Base-by-base conservation (phyloP, 495 filamentous ascomycete genomes). In the Evernia prunastri region DNA sequence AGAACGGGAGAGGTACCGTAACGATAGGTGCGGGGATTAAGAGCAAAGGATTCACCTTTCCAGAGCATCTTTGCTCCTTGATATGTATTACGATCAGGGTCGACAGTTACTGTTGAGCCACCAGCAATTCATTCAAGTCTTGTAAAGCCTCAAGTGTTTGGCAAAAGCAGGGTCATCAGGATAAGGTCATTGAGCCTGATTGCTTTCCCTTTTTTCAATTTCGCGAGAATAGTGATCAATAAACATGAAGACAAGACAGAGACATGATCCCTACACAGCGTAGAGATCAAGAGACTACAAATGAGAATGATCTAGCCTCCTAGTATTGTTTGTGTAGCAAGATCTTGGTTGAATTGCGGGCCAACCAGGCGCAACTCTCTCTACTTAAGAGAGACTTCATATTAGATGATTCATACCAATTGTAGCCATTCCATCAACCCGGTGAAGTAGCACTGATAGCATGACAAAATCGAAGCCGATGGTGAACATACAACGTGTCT, bases 151-250 rank as follows among this genome's bases (percentile, higher is more conserved):
- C 89, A 97, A 33, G 96, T 79, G 78, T 70, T 88, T 81, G 5
- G 92, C 88, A 70, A 96, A 96, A 12, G 59, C 71, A 35, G 80
- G 72, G 76, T 97, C 93, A 40, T 90, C 79, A 47, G 90, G 72
- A 89, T 94, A 36, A 93, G 86, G 71, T 97, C 93, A 72, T 97
- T 97, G 49, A 96, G 89, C 25, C 93, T 81, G 35, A 92, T 75
- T 1, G 93, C 93, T 49, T 95, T 86, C 53, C 90, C 92, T 67
- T 84, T 86, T 77, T 92, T 95, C 10, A 92, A 92, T 57, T 86
- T 86, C 0, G 86, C 88, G 0, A 91, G 91, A 0, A 92, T 96
- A 0, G 92, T 96, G 20, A 79, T 81, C 40, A 97, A 77, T 0
- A 90, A 86, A 25, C 96, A 75, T 0, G 80, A 82, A n/a, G 82